Evolutionary conservation across 106 monocot genomes (phyloP).

Genomic region (Triglochin maritima): DNA sequence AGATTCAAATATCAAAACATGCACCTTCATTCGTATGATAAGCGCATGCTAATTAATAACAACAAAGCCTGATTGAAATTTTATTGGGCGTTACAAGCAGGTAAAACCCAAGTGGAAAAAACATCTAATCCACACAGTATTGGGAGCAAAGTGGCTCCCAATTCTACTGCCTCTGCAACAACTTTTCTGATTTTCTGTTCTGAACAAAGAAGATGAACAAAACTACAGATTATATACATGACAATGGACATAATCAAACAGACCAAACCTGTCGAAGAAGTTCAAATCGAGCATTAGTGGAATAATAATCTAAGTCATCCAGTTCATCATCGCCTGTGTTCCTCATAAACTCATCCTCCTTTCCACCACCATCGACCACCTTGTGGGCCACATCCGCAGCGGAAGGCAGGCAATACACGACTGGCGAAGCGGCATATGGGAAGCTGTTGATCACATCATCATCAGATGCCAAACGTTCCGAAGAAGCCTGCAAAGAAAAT

Average conservation of each 20-base stretch:
- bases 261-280: slow-evolving; percentile 64
- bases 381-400: slow-evolving; percentile 39
- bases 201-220: no score
- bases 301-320: slow-evolving; percentile 57
- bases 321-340: slow-evolving; percentile 83
- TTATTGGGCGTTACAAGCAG: no score
- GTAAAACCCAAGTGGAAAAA: no score
- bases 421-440: slow-evolving; percentile 45
- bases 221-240: no score
- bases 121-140: no score
- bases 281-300: slow-evolving; percentile 34
- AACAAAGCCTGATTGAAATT: no score
- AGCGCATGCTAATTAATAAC: no score
- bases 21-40: no score
- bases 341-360: slow-evolving; percentile 26
- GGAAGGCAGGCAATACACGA: slow-evolving; percentile 46
- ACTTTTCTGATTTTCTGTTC: no score
- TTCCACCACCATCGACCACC: slow-evolving; percentile 29
- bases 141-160: no score
- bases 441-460: slow-evolving; percentile 32
- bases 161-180: no score
- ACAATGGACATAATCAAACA: slow-evolving; percentile 7
- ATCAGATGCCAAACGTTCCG: slow-evolving; percentile 23
- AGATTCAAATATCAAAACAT: no score
- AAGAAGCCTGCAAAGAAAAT: slow-evolving; percentile 30